These are phyloP conservation scores for Buddleja alternifolia DNA, from an alignment of 257 asterid species.

Conservation along the genomic window DNA sequence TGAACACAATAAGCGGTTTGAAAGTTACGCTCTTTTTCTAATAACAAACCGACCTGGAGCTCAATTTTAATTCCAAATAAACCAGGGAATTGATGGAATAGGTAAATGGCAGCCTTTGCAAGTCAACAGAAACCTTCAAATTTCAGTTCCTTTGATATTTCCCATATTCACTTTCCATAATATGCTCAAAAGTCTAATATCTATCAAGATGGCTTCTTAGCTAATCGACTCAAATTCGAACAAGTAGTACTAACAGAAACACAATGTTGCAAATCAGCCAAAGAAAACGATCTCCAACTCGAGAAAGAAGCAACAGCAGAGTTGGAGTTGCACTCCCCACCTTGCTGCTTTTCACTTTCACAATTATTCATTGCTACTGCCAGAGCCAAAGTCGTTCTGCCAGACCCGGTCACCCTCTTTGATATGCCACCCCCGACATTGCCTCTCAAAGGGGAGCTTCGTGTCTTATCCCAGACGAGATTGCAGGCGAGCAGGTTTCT, in stretches of 20 bases:
- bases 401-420: conserved; percentile 47
- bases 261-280: conserved; percentile 66
- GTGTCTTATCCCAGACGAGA: conserved; percentile 49
- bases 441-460: conserved; percentile 42
- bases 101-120: too few species aligned
- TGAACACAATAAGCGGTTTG: too few species aligned
- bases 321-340: conserved; percentile 3
- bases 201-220: conserved; percentile 29
- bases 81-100: too few species aligned
- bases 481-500: conserved; percentile 57
- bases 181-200: too few species aligned
- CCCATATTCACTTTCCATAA: too few species aligned
- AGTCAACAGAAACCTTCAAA: too few species aligned
- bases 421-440: conserved; percentile 52
- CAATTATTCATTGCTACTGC: conserved; percentile 53
- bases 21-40: too few species aligned
- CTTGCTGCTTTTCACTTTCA: conserved; percentile 27
- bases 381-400: conserved; percentile 49
- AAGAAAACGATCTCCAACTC: conserved; percentile 63
- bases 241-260: conserved; percentile 24
- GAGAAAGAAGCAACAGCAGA: conserved; percentile 30
- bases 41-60: too few species aligned
- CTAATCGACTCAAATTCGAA: conserved; percentile 23
- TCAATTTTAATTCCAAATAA: too few species aligned
- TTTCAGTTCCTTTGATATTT: too few species aligned